phyloP scores from a whole-genome alignment of 1,139 yeast genomes.

The Debaryomyces robertsiae region DNA sequence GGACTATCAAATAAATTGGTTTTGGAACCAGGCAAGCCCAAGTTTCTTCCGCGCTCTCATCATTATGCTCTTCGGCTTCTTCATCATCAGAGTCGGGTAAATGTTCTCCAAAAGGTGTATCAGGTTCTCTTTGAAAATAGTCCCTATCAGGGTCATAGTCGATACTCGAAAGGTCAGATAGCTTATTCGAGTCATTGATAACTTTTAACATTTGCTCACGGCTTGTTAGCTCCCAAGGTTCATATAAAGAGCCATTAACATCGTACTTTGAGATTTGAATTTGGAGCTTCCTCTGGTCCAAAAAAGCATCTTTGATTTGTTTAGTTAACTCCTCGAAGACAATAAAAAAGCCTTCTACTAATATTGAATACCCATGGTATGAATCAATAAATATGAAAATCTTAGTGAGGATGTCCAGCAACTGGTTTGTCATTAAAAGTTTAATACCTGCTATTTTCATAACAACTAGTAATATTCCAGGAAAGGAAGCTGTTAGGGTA shows the following conservation, averaged over 20 bases:
- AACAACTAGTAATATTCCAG: constrained; percentile 68
- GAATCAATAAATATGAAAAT: constrained; percentile 77
- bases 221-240: constrained; percentile 59
- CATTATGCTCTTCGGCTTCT: constrained; percentile 28
- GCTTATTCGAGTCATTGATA: constrained; percentile 40
- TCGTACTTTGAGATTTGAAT: constrained; percentile 3
- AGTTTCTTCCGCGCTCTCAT: constrained; percentile 24
- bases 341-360: constrained; percentile 74
- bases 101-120: constrained; percentile 39
- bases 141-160: constrained; percentile 35
- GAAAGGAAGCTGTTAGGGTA: constrained; percentile 68
- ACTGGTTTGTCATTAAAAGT: constrained; percentile 54
- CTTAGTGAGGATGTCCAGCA: constrained; percentile 72
- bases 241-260: constrained; percentile 28
- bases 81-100: constrained; percentile 39
- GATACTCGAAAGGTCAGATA: constrained; percentile 30
- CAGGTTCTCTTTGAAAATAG: constrained; percentile 36
- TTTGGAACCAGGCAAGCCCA: constrained; percentile 73
- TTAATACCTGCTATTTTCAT: constrained; percentile 69
- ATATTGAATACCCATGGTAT: constrained; percentile 75
- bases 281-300: constrained; percentile 22
- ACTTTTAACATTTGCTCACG: constrained; percentile 42
- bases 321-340: constrained; percentile 67
- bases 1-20: constrained; percentile 56
- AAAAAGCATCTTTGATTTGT: constrained; percentile 50